Evolutionary conservation across 345 rosid genomes (phyloP).

Genomic region (Acer saccharum): DNA sequence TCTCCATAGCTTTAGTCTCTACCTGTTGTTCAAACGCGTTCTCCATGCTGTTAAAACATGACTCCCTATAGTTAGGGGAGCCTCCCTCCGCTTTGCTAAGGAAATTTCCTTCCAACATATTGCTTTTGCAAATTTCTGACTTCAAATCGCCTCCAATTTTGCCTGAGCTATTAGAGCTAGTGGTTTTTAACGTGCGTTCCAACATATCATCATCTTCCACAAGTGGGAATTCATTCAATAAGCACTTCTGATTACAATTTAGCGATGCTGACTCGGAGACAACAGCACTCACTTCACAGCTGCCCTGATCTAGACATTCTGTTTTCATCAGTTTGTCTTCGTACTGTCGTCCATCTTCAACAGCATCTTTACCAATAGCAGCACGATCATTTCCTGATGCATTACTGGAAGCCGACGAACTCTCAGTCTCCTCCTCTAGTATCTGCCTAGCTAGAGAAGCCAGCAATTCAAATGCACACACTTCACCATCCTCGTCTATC

Average conservation of each 20-base stretch:
- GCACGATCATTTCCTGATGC: conserved; percentile 59
- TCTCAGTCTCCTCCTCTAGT: conserved; percentile 82
- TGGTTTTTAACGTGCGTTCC: conserved; percentile 31
- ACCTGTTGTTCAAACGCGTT: conserved; percentile 30
- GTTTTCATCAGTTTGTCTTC: conserved; percentile 44
- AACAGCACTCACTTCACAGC: conserved; percentile 35
- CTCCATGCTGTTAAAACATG: conserved; percentile 30
- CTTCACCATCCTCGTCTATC: conserved; percentile 43
- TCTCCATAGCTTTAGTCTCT: conserved; percentile 31
- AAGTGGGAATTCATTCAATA: conserved; percentile 27
- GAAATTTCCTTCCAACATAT: conserved; percentile 21
- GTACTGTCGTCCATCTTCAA: conserved; percentile 43
- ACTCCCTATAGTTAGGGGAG: conserved; percentile 36
- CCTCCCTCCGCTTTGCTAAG: conserved; percentile 29
- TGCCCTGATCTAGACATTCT: conserved; percentile 49
- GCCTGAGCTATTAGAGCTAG: conserved; percentile 30
- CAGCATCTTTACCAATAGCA: conserved; percentile 30
- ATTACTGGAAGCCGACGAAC: conserved; percentile 72
- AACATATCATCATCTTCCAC: conserved; percentile 36
- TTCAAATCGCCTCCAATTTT: conserved; percentile 33
- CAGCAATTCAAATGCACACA: conserved; percentile 80
- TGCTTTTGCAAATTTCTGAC: conserved; percentile 27
- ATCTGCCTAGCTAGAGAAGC: conserved; percentile 91
- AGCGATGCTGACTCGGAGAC: conserved; percentile 33
- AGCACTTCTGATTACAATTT: conserved; percentile 29